A percentile compares a stretch with the other conserved stretches of the same genome.
phyloP scores from a whole-genome alignment of 73 alveolate species.

The Durusdinium trenchii region DNA sequence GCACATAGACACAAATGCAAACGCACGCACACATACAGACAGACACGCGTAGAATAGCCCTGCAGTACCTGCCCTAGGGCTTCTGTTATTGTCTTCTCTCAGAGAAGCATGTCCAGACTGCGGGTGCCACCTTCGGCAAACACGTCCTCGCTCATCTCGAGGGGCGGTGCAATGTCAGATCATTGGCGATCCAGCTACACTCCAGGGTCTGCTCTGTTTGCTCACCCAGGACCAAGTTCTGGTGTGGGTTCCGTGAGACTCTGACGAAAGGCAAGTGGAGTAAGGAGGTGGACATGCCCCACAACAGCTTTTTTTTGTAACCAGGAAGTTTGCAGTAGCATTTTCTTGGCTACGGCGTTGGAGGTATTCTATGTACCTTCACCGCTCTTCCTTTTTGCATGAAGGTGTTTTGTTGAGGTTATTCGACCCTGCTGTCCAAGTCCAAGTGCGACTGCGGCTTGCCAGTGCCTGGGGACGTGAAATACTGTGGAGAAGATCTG shows the following conservation, averaged over 20 bases:
- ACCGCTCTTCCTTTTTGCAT: background rate
- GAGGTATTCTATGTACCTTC: slow-evolving; percentile 54
- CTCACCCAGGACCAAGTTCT: no score
- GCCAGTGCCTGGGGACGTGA: slow-evolving; percentile 28
- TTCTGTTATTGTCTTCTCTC: no score
- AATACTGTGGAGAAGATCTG: slow-evolving; percentile 17
- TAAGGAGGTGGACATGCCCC: slow-evolving; percentile 1
- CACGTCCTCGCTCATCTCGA: no score
- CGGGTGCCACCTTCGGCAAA: no score
- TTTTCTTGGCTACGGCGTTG: slow-evolving; percentile 25
- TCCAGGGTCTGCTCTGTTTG: background rate
- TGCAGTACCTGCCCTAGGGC: no score
- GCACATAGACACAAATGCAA: no score
- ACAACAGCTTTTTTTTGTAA: background rate
- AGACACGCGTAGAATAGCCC: no score
- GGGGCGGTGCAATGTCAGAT: slow-evolving; percentile 21
- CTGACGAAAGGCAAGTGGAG: no score
- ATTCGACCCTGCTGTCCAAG: slow-evolving; percentile 18
- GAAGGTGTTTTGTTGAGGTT: slow-evolving; percentile 43
- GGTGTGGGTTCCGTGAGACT: background rate
- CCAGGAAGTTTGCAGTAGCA: slow-evolving; percentile 18
- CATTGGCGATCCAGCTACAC: background rate
- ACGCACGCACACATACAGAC: no score
- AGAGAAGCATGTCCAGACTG: no score
- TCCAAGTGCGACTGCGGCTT: background rate